Conservation (phyloP, 108 stramenopile genomes). For the Cyclotella kingstonii region DNA sequence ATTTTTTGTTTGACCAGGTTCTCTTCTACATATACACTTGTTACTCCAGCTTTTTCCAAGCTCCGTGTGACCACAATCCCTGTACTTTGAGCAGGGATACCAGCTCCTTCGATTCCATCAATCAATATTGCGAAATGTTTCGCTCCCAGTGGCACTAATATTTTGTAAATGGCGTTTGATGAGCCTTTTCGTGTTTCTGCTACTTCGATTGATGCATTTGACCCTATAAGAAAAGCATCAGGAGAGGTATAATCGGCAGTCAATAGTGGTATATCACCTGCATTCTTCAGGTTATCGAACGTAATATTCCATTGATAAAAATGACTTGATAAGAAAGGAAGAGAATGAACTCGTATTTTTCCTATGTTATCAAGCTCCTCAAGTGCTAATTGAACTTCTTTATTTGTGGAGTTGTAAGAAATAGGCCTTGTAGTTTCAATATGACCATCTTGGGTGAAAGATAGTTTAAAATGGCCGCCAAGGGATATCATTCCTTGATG, state of each 20-base stretch:
- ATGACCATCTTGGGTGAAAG: conserved; percentile 11
- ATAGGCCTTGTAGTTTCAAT: conserved; percentile 26
- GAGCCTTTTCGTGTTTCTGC: conserved; percentile 31
- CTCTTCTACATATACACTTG: too few species aligned
- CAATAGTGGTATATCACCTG: conserved; percentile 43
- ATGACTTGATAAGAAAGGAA: conserved; percentile 17
- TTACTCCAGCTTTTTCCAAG: too few species aligned
- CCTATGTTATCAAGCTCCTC: conserved; percentile 21
- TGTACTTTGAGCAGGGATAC: conserved; percentile 1
- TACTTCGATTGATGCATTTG: conserved; percentile 29
- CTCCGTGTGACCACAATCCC: background rate
- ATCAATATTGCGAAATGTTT: conserved; percentile 9
- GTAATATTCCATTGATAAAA: conserved; percentile 47
- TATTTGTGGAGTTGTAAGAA: conserved; percentile 26
- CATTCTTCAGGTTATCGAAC: conserved; percentile 41
- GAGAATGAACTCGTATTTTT: conserved; percentile 26
- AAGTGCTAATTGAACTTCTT: conserved; percentile 31
- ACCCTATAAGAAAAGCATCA: conserved; percentile 21
- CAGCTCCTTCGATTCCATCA: conserved; percentile 14
- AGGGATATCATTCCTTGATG: conserved; percentile 18
- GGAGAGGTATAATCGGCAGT: conserved; percentile 18
- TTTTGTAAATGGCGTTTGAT: conserved; percentile 15
- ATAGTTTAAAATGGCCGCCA: conserved; percentile 17
- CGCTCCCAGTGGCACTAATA: conserved; percentile 5
- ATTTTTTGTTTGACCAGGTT: too few species aligned